Evolutionary conservation across 257 asterid species (phyloP), one percentile per base, ranked within the genome.

Genomic region (Gentiana macrophylla): DNA sequence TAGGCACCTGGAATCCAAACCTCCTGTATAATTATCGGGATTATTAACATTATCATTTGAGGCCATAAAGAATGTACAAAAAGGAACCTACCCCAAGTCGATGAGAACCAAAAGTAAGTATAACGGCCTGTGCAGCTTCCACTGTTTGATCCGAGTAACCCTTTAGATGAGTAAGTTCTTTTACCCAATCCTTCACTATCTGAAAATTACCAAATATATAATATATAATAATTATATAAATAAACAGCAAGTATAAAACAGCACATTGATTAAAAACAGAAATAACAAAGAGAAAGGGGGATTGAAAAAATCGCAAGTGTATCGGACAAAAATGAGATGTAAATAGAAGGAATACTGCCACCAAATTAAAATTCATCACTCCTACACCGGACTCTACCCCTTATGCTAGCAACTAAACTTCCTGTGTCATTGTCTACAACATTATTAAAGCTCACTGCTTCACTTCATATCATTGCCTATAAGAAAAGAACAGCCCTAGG

Each of bases 61-160:
- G 49, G 32, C 46, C 59, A 32, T 55, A 0, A 48, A 43, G 13
- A 46, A 57, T 12, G 62, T 13, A n/a, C 33, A 56, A 47, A 36
- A 63, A 59, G 63, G 37, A 70, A 43, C 80, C 77, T 73, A 90
- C 98, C 65, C 98, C 98, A 34, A 91, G 94, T 36, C 92, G 83
- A 66, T 91, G 82, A 67, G 98, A 91, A 67, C 98, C 98, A 70
- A 86, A 91, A 8, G 98, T 91, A 49, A 82, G 70, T 56, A 91
- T 76, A 34, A 74, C 76, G 15, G 96, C 94, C 72, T 82, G 87
- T 61, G 96, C 95, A 64, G 80, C 96, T 74, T 86, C 87, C 64
- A 82, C 89, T 85, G 81, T 77, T 63, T 74, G 70, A 35, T 74
- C 79, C 33, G 46, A 6, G 46, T 61, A 66, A 53, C 75, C 79